phyloP scores from a whole-genome alignment of 1,139 yeast genomes.

The Yamadazyma friedrichii region DNA sequence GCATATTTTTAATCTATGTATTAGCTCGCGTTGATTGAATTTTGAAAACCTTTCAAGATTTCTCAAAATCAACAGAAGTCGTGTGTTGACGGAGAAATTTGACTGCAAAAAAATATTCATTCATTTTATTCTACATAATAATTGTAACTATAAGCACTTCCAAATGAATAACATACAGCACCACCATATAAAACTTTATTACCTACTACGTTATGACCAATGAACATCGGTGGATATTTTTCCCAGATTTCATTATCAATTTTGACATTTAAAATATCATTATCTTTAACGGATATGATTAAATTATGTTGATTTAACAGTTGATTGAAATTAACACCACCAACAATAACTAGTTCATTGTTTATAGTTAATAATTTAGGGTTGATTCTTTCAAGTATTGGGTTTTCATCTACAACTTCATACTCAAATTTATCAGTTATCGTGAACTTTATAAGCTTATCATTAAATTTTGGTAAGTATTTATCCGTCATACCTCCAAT shows the following conservation, averaged over 20 bases:
- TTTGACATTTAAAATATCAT: slow-evolving; percentile 23
- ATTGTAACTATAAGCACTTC: slow-evolving; percentile 57
- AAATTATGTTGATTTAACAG: slow-evolving; percentile 37
- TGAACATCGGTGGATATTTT: slow-evolving; percentile 47
- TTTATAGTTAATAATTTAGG: slow-evolving; percentile 26
- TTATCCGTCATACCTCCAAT: slow-evolving; percentile 54
- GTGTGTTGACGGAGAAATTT: background rate
- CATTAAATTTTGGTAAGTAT: slow-evolving; percentile 31
- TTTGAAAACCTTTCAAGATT: background rate
- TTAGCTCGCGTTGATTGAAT: slow-evolving; percentile 5
- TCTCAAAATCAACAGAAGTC: slow-evolving; percentile 2
- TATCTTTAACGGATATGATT: slow-evolving; percentile 28
- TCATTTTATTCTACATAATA: slow-evolving; percentile 11
- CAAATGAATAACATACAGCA: slow-evolving; percentile 82
- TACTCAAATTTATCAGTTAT: slow-evolving; percentile 6
- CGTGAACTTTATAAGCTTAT: slow-evolving; percentile 31
- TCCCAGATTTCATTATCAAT: slow-evolving; percentile 37
- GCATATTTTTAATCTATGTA: slow-evolving; percentile 1
- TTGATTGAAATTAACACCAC: slow-evolving; percentile 55
- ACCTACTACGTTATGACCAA: slow-evolving; percentile 53
- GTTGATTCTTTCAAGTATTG: slow-evolving; percentile 44
- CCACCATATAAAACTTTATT: slow-evolving; percentile 62
- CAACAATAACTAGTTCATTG: slow-evolving; percentile 45
- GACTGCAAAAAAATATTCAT: slow-evolving; percentile 4
- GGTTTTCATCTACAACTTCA: slow-evolving; percentile 8